These are phyloP conservation scores for Teunomyces lycoperdinae DNA, from an alignment of 805 yeast genomes.

Conservation along the genomic window DNA sequence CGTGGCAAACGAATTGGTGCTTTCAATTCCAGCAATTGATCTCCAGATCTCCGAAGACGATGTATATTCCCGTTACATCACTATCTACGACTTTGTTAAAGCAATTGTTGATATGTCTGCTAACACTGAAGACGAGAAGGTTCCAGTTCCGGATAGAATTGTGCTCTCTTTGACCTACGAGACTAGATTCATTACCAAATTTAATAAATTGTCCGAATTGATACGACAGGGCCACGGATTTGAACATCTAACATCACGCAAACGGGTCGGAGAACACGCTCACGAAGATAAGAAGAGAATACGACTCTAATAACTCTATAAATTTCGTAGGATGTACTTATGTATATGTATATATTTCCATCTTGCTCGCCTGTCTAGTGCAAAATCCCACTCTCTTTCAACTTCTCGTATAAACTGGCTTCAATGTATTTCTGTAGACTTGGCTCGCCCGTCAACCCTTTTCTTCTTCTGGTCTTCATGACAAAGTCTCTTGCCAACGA, in stretches of 20 bases:
- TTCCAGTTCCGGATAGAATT: background rate
- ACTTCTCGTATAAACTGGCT: slow-evolving; percentile 49
- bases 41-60: slow-evolving; percentile 33
- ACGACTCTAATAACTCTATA: background rate
- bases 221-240: slow-evolving; percentile 20
- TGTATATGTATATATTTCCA: slow-evolving; percentile 3
- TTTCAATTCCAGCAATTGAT: slow-evolving; percentile 27
- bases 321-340: background rate
- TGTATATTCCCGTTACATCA: slow-evolving; percentile 21
- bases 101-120: slow-evolving; percentile 17
- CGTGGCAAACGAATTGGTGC: slow-evolving; percentile 24
- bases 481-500: slow-evolving; percentile 86
- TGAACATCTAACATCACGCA: slow-evolving; percentile 4
- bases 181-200: slow-evolving; percentile 26
- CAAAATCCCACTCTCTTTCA: slow-evolving; percentile 47
- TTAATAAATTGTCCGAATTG: slow-evolving; percentile 19
- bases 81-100: slow-evolving; percentile 24
- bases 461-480: slow-evolving; percentile 82
- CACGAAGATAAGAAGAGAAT: background rate
- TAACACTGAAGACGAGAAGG: slow-evolving; percentile 8
- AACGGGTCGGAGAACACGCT: background rate
- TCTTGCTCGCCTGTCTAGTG: background rate
- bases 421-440: slow-evolving; percentile 66
- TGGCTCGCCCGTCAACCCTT: slow-evolving; percentile 72
- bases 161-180: slow-evolving; percentile 7